phyloP scores from a whole-genome alignment of 495 filamentous ascomycete species.

The Neurospora sp. region DNA sequence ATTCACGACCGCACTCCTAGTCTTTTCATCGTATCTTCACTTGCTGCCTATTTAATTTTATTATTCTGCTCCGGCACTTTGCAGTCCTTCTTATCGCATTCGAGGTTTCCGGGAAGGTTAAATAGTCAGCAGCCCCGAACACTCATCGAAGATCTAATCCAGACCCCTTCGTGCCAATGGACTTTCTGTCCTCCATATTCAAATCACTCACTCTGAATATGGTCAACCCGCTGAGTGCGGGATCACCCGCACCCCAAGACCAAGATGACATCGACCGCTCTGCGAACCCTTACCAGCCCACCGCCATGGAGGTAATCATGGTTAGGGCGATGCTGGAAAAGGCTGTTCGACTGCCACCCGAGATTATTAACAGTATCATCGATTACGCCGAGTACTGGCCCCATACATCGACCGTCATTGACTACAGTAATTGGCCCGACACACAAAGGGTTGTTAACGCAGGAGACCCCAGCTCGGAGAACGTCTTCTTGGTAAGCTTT shows the following conservation, averaged over 20 bases:
- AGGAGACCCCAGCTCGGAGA: constrained; percentile 11
- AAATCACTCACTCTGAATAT: background rate
- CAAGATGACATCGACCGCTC: constrained; percentile 4
- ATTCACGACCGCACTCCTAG: background rate
- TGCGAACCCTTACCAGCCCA: constrained; percentile 16
- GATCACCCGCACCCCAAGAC: constrained; percentile 9
- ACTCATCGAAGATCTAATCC: background rate
- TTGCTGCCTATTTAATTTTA: background rate
- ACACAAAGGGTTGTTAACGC: constrained; percentile 7
- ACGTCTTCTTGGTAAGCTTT: constrained; percentile 28
- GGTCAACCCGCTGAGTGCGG: background rate
- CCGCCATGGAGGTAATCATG: constrained; percentile 32
- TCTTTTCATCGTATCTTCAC: background rate
- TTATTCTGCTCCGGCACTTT: background rate
- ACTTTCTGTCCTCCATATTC: background rate
- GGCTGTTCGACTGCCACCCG: constrained; percentile 40
- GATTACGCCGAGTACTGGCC: constrained; percentile 68
- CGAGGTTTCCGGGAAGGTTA: background rate
- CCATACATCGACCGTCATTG: constrained; percentile 26
- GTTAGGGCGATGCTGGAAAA: constrained; percentile 34
- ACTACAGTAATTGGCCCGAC: constrained; percentile 5
- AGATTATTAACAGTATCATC: constrained; percentile 57
- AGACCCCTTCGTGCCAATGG: background rate
- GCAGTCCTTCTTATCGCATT: background rate
- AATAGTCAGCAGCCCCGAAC: background rate